Conservation (phyloP, 441 rosid species). For the Cnidoscolus chayamansa region DNA sequence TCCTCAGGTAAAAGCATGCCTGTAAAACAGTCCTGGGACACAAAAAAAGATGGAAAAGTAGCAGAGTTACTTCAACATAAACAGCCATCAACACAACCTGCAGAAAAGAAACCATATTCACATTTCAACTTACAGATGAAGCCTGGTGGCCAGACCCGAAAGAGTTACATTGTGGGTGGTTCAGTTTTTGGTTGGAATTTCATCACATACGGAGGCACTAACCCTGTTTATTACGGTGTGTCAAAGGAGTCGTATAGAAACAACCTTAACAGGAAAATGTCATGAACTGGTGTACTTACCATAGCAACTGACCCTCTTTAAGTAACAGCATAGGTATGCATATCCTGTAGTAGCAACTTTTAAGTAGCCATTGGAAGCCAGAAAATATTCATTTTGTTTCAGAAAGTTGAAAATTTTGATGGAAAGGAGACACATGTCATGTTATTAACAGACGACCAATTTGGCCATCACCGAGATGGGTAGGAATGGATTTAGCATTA, state of each 20-base stretch:
- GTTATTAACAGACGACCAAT: not conserved
- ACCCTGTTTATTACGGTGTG: constrained; percentile 34
- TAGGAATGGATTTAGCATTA: not conserved
- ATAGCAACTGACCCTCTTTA: not conserved
- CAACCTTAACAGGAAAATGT: constrained; percentile 6
- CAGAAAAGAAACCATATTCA: constrained; percentile 13
- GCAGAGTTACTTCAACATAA: constrained; percentile 7
- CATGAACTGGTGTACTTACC: not conserved
- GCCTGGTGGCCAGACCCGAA: constrained; percentile 16
- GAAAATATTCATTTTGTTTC: constrained; percentile 4
- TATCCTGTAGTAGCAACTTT: not conserved
- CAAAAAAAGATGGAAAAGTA: not conserved
- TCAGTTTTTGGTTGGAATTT: constrained; percentile 47
- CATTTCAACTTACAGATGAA: constrained; percentile 10
- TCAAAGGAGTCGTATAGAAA: constrained; percentile 34
- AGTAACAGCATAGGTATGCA: not conserved
- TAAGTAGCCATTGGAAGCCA: not conserved
- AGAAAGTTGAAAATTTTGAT: not conserved
- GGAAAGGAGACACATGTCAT: not conserved
- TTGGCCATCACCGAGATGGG: not conserved
- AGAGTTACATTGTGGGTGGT: constrained; percentile 37
- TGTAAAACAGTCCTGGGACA: not conserved
- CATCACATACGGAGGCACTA: constrained; percentile 33
- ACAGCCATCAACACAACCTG: not conserved
- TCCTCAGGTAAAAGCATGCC: constrained; percentile 4